Percentiles rank a stretch among this genome's conserved stretches.
phyloP scores from a whole-genome alignment of 2,329 filamentous ascomycete species.

The Hypomyces perniciosus region DNA sequence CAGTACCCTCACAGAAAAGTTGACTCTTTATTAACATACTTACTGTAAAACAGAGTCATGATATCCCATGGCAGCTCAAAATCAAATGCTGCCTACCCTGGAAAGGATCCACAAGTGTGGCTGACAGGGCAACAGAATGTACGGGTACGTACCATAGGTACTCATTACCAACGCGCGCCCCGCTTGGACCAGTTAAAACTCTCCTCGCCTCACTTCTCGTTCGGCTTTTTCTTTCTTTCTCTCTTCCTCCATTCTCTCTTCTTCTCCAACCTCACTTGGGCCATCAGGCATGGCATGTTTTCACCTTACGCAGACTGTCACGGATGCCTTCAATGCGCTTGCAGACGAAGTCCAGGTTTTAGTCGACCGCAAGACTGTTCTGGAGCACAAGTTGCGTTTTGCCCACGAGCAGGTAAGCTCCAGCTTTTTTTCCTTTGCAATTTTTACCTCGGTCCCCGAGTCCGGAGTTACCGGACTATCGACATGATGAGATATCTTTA shows the following conservation, averaged over 20 bases:
- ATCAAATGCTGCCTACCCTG: no score
- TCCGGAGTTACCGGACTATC: slow-evolving; percentile 14
- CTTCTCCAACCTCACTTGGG: slow-evolving; percentile 5
- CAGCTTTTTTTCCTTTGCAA: slow-evolving; percentile 10
- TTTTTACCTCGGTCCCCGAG: slow-evolving; percentile 6
- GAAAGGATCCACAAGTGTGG: no score
- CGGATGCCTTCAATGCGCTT: slow-evolving; percentile 58
- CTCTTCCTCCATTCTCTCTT: slow-evolving; percentile 6
- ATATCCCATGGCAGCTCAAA: no score
- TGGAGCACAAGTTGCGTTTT: slow-evolving; percentile 62
- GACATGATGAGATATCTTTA: slow-evolving; percentile 49
- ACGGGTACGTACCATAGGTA: no score
- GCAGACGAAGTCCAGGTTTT: slow-evolving; percentile 60
- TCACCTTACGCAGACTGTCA: slow-evolving; percentile 48
- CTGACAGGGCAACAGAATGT: no score
- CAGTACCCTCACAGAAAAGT: no score
- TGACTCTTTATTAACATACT: no score
- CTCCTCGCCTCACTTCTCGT: slow-evolving; percentile 15
- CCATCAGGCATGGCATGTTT: slow-evolving; percentile 31
- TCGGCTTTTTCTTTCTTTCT: slow-evolving; percentile 12
- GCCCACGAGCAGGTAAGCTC: slow-evolving; percentile 58
- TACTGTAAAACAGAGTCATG: no score
- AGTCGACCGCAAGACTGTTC: slow-evolving; percentile 57
- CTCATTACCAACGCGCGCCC: slow-evolving; percentile 4
- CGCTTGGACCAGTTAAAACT: slow-evolving; percentile 10